phyloP scores from a whole-genome alignment of 2,329 filamentous ascomycete genomes.

The Achaetomium macrosporum region DNA sequence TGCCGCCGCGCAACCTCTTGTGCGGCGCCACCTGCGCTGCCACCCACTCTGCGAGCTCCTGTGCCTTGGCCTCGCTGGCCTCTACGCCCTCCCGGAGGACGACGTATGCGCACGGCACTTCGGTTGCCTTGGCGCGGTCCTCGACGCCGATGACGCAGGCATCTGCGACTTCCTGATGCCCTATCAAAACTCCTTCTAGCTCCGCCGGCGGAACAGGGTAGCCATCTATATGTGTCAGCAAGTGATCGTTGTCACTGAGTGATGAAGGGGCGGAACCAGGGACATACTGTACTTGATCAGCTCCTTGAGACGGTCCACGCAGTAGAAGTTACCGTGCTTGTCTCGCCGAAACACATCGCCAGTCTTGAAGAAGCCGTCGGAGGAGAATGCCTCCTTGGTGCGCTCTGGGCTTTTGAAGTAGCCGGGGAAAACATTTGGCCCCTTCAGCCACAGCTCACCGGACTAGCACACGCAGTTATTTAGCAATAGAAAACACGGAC shows the following conservation, averaged over 20 bases:
- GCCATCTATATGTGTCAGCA: conserved; percentile 43
- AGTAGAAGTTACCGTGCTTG: conserved; percentile 73
- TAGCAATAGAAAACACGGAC: neutral
- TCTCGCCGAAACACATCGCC: conserved; percentile 82
- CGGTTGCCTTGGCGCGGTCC: conserved; percentile 55
- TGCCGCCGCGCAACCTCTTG: conserved; percentile 65
- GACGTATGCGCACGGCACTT: conserved; percentile 63
- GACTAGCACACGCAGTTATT: conserved; percentile 33
- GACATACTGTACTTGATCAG: conserved; percentile 54
- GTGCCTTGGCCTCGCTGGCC: conserved; percentile 33
- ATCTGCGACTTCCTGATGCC: conserved; percentile 44
- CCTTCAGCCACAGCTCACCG: conserved; percentile 73
- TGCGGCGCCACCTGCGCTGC: conserved; percentile 38
- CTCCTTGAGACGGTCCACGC: conserved; percentile 79
- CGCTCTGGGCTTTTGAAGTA: conserved; percentile 70
- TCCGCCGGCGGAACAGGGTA: conserved; percentile 67
- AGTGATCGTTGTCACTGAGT: neutral
- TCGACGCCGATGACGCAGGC: conserved; percentile 59
- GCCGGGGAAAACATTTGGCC: conserved; percentile 74
- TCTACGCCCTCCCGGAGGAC: conserved; percentile 40
- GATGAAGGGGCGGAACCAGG: neutral
- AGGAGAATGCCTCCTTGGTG: conserved; percentile 63
- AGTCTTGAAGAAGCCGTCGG: conserved; percentile 83
- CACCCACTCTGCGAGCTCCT: conserved; percentile 36
- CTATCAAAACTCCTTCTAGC: conserved; percentile 46